A percentile compares a stretch with the other conserved stretches of the same genome.
phyloP scores from a whole-genome alignment of 2,329 filamentous ascomycete genomes.

The Ilyonectria mors-panacis region DNA sequence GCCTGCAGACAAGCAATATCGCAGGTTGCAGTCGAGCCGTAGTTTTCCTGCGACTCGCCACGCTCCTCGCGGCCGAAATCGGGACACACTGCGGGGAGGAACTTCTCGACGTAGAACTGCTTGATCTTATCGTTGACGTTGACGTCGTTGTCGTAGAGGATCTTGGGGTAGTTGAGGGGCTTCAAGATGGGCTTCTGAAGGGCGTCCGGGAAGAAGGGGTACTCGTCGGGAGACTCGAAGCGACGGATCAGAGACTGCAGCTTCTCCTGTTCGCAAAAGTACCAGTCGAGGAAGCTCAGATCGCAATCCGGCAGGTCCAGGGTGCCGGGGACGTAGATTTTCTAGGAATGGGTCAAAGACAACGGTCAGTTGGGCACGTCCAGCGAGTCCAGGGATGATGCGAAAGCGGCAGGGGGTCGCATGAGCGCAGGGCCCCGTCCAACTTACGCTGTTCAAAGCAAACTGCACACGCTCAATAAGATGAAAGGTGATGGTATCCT shows the following conservation, averaged over 20 bases:
- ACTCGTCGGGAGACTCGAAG: slow-evolving; percentile 96
- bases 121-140: slow-evolving; percentile 93
- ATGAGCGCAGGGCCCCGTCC: slow-evolving; percentile 22
- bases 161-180: slow-evolving; percentile 87
- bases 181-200: slow-evolving; percentile 87
- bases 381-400: slow-evolving; percentile 22
- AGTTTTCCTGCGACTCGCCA: slow-evolving; percentile 92
- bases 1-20: slow-evolving; percentile 94
- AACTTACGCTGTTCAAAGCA: slow-evolving; percentile 78
- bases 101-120: slow-evolving; percentile 83
- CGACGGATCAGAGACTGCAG: slow-evolving; percentile 94
- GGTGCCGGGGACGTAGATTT: slow-evolving; percentile 87
- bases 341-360: slow-evolving; percentile 55
- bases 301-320: slow-evolving; percentile 80
- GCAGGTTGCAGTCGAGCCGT: slow-evolving; percentile 91
- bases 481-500: slow-evolving; percentile 98
- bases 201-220: slow-evolving; percentile 92
- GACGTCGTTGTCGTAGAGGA: slow-evolving; percentile 90
- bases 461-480: slow-evolving; percentile 99
- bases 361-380: slow-evolving; percentile 29
- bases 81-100: slow-evolving; percentile 88
- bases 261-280: slow-evolving; percentile 89
- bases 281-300: slow-evolving; percentile 94
- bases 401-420: slow-evolving; percentile 32
- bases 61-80: slow-evolving; percentile 83